Base-by-base conservation (phyloP, 2,329 filamentous ascomycete genomes). In the Exophiala calicioides region DNA sequence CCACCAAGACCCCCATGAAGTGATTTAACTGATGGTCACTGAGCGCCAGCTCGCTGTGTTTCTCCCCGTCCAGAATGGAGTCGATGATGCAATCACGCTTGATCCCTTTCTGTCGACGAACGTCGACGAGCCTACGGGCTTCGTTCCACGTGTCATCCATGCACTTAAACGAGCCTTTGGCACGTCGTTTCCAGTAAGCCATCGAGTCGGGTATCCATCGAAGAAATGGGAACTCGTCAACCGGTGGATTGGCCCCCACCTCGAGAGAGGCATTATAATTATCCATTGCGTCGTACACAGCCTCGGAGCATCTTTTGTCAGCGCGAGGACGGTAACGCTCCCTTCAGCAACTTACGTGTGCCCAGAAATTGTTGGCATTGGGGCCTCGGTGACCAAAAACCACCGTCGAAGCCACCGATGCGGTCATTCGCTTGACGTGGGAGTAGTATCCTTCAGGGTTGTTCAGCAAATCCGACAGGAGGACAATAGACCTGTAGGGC, bases 171-270 rank as follows among this genome's bases (percentile, higher is more conserved):
- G 45, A 48, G 23, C 45, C 38, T 12, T 19, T 20, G 16, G 38
- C 45, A 8, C 45, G 45, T 13, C 26, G 5, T 20, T 48, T 48
- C 45, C 45, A 48, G 4, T 18, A 18, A 13, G 30, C 38, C n/a
- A 57, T n/a, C 20, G 44, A 49, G 6, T 52, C 45, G 6, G 53
- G 58, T 10, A 55, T 20, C 13, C 35, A 48, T 18, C 44, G 37
- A 3, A 58, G 33, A 35, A 53, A 52, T 5, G 48, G 53, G 19
- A 54, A 57, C 34, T 47, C 38, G 36, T 58, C 58, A 16, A 58
- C 48, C 7, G 53, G 55, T 1, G 55, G 55, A 23, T 55, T 50
- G 4, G 56, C 45, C 8, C 47, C 51, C 16, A 44, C 18, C 33
- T 57, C 47, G 10, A 56, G 41, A 26, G 57, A 41, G 10, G 35